Evolutionary conservation across 176 grass and related monocot genomes (phyloP), one percentile per base, ranked within the genome.

Genomic region (Hordeum marinum): DNA sequence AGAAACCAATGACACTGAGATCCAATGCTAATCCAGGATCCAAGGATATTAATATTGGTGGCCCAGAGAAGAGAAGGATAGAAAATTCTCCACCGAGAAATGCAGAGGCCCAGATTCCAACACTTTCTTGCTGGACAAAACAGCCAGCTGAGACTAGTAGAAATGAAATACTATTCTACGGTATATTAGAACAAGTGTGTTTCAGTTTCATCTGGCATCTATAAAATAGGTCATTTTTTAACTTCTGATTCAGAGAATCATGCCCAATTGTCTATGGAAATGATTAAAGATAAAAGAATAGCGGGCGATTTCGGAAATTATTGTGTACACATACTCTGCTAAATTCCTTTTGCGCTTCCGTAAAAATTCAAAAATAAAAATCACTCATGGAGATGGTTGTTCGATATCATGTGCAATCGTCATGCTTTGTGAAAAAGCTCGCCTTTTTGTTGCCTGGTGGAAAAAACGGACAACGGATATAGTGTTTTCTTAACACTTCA

Each of bases 21-120:
- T 55, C 25, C 36, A 55, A 70, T 37, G 70, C 58, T 32, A 84
- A 42, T 78, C 58, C 85, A 81, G 79, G 55, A 26, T 72, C 57
- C 79, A 52, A 83, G 31, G 25, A 78, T 82, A 72, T 78, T 64
- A 81, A 21, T 57, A 21, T 85, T 31, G 11, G 20, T 31, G 14
- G 55, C 29, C 26, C 12, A 74, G 1, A 17, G 27, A 14, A 11
- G n/a, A 34, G 20, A 11, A 3, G 14, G 60, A 29, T 46, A 8
- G 2, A 9, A 52, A 59, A 21, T 35, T 50, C 52, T 21, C 55
- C 27, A 86, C 14, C 13, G 41, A 10, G 11, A 79, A 85, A 32
- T 29, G 8, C 2, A 36, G 37, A 55, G 52, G 20, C 36, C 20
- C 8, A 63, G 68, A 63, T 45, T 78, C 5, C 24, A 69, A 1